A percentile compares a stretch with the other conserved stretches of the same genome.
Evolutionary conservation across 352 stramenopile genomes (phyloP).

Genomic region (Phytophthora cajani): DNA sequence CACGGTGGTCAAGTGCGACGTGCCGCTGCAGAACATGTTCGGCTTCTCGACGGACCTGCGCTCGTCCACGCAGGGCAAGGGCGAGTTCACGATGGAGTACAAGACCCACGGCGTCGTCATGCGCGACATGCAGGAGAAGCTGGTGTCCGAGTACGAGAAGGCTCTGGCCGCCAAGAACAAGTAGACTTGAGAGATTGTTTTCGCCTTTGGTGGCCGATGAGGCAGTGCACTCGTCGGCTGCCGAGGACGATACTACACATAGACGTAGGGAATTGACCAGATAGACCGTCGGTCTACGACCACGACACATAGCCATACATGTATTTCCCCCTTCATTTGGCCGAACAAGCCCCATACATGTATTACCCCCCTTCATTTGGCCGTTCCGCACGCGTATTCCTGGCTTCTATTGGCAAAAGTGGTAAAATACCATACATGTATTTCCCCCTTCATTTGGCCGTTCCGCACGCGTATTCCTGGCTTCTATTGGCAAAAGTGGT

Average conservation of each 20-base stretch:
- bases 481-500: background rate
- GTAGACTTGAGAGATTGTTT: constrained; percentile 30
- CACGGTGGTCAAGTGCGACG: constrained; percentile 92
- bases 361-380: constrained; percentile 11
- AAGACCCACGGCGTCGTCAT: constrained; percentile 95
- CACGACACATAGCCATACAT: constrained; percentile 21
- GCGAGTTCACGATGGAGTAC: constrained; percentile 99
- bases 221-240: background rate
- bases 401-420: background rate
- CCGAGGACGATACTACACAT: constrained; percentile 10
- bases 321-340: constrained; percentile 19
- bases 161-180: constrained; percentile 84
- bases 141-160: constrained; percentile 95
- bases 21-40: constrained; percentile 99
- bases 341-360: constrained; percentile 12
- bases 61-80: constrained; percentile 97
- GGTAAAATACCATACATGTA: constrained; percentile 17
- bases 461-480: background rate
- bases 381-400: background rate
- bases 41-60: constrained; percentile 98
- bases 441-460: constrained; percentile 4
- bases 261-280: constrained; percentile 27
- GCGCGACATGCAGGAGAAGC: constrained; percentile 94
- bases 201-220: background rate
- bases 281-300: constrained; percentile 22